Conservation (phyloP, 78 protist genomes). For the Carpediemonas membranifera region DNA sequence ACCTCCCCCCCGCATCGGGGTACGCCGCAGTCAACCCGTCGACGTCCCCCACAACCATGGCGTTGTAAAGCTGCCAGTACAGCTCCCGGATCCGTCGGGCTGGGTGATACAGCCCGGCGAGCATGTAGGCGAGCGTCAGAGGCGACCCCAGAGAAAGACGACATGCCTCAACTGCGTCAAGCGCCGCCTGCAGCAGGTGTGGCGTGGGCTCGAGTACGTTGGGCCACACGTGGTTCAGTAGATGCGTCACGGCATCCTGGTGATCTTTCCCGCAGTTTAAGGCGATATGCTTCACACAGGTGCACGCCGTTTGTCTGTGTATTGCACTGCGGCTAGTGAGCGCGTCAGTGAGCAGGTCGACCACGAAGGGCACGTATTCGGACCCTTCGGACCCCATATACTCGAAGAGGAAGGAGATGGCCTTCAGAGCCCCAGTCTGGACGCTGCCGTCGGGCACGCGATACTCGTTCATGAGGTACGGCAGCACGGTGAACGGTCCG, state of each 20-base stretch:
- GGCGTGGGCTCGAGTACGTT: slow-evolving; percentile 95
- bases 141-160: slow-evolving; percentile 83
- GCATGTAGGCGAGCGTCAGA: slow-evolving; percentile 57
- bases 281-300: slow-evolving; percentile 55
- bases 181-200: slow-evolving; percentile 90
- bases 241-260: slow-evolving; percentile 88
- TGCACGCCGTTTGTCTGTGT: slow-evolving; percentile 88
- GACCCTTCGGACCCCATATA: slow-evolving; percentile 88
- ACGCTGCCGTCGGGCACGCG: slow-evolving; percentile 71
- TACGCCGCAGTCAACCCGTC: slow-evolving; percentile 35
- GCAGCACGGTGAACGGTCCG: slow-evolving; percentile 88
- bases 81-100: slow-evolving; percentile 81
- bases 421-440: slow-evolving; percentile 93
- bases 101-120: slow-evolving; percentile 60
- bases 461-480: slow-evolving; percentile 94
- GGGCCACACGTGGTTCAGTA: slow-evolving; percentile 94
- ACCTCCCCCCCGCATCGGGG: no score
- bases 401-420: slow-evolving; percentile 92
- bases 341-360: slow-evolving; percentile 92
- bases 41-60: slow-evolving; percentile 63
- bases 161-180: slow-evolving; percentile 88
- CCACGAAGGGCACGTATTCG: slow-evolving; percentile 87
- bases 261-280: slow-evolving; percentile 78
- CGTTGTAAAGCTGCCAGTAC: slow-evolving; percentile 95
- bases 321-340: slow-evolving; percentile 92